These are phyloP conservation scores for Mycosarcoma maydis DNA, from an alignment of 1,284 basidiomycete genomes.

Conservation along the genomic window DNA sequence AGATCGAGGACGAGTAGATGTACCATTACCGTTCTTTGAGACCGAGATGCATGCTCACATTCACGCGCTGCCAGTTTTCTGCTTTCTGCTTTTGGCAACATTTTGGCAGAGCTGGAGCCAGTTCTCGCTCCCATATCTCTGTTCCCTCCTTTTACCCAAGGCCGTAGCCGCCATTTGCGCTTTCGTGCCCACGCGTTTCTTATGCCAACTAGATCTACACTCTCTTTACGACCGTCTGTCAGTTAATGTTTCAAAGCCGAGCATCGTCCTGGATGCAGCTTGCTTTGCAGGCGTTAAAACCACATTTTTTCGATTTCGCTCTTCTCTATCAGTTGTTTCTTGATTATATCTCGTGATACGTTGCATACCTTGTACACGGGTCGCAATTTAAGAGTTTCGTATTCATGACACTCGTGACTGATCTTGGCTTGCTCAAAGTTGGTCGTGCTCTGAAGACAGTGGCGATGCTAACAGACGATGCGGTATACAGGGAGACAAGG, in stretches of 20 bases:
- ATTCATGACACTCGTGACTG: too few species aligned
- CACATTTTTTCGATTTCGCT: conserved; percentile 4
- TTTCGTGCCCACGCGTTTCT: conserved; percentile 13
- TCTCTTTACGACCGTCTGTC: conserved; percentile 26
- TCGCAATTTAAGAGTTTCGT: conserved; percentile 13
- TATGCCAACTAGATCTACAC: conserved; percentile 44
- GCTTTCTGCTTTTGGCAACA: not conserved
- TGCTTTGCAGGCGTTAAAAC: not conserved
- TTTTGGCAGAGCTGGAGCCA: too few species aligned
- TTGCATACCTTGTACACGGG: conserved; percentile 4
- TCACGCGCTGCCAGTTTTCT: not conserved
- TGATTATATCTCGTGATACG: not conserved
- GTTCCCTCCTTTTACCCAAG: conserved; percentile 13
- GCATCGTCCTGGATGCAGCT: not conserved
- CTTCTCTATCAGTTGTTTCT: conserved; percentile 1
- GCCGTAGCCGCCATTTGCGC: conserved; percentile 7
- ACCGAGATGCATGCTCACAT: not conserved
- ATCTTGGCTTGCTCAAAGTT: too few species aligned
- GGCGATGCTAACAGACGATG: too few species aligned
- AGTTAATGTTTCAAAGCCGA: conserved; percentile 5
- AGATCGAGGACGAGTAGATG: conserved; percentile 65
- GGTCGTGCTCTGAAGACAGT: too few species aligned
- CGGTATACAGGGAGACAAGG: too few species aligned
- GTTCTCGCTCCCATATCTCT: too few species aligned
- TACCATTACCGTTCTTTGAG: not conserved